These are phyloP conservation scores for Pseudogymnoascus sp. DNA, from an alignment of 2,329 filamentous ascomycete species.

Conservation along the genomic window DNA sequence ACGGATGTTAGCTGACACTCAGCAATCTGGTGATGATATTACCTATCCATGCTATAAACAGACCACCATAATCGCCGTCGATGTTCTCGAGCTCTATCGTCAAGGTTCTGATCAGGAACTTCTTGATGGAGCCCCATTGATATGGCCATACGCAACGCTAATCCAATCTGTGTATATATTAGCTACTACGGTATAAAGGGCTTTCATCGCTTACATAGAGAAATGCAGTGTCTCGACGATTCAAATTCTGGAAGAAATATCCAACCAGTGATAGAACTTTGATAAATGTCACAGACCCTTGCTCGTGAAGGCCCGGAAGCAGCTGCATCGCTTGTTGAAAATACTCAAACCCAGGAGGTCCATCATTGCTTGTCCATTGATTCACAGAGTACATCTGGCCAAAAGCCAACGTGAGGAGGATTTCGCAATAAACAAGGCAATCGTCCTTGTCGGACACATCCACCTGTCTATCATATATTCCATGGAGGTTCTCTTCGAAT, in stretches of 20 bases:
- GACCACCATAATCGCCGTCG: slow-evolving; percentile 49
- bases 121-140: slow-evolving; percentile 49
- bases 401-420: slow-evolving; percentile 45
- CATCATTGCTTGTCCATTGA: slow-evolving; percentile 43
- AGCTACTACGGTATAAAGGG: neutral
- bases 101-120: slow-evolving; percentile 32
- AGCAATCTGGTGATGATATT: neutral
- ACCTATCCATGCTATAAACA: slow-evolving; percentile 46
- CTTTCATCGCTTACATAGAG: slow-evolving; percentile 34
- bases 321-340: slow-evolving; percentile 44
- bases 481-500: slow-evolving; percentile 38
- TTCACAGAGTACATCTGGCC: slow-evolving; percentile 51
- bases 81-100: slow-evolving; percentile 38
- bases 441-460: slow-evolving; percentile 37
- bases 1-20: neutral
- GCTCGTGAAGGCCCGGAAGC: slow-evolving; percentile 47
- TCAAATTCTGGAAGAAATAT: slow-evolving; percentile 51
- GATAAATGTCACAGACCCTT: slow-evolving; percentile 45
- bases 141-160: slow-evolving; percentile 49
- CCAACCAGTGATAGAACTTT: slow-evolving; percentile 46
- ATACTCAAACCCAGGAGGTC: slow-evolving; percentile 47
- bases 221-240: slow-evolving; percentile 46
- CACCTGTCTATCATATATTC: slow-evolving; percentile 36
- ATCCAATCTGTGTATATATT: slow-evolving; percentile 33
- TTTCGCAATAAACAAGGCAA: slow-evolving; percentile 43